Conservation (phyloP, 345 rosid species). For the Euphorbia tirucalli region DNA sequence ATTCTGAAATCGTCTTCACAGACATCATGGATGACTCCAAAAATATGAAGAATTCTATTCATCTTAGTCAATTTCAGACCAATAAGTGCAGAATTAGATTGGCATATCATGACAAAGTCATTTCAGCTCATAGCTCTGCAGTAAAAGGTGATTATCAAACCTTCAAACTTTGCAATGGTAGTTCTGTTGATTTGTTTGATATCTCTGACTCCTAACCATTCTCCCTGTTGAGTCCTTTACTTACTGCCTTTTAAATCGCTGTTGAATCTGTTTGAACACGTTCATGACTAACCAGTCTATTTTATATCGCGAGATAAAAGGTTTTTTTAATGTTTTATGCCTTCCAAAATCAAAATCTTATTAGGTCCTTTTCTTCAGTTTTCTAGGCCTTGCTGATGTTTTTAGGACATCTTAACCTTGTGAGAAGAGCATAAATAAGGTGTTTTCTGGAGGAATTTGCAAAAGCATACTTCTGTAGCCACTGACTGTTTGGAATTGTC, state of each 20-base stretch:
- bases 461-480: not conserved
- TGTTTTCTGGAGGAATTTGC: slow-evolving; percentile 3
- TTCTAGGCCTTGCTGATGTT: not conserved
- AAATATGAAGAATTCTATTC: slow-evolving; percentile 14
- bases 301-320: not conserved
- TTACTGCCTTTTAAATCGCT: not conserved
- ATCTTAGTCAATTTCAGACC: slow-evolving; percentile 29
- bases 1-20: slow-evolving; percentile 19
- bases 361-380: not conserved
- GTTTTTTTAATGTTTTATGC: not conserved
- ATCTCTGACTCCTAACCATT: not conserved
- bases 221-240: not conserved
- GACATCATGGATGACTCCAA: slow-evolving; percentile 25
- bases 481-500: slow-evolving; percentile 16
- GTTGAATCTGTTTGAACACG: not conserved
- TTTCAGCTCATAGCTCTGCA: slow-evolving; percentile 83
- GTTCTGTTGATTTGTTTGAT: not conserved
- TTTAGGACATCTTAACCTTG: not conserved
- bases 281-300: not conserved
- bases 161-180: not conserved
- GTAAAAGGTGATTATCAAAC: slow-evolving; percentile 61
- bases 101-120: slow-evolving; percentile 40
- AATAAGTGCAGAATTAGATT: slow-evolving; percentile 40
- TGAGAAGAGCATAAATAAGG: not conserved
- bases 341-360: not conserved